Conservation (phyloP, 495 filamentous ascomycete genomes). For the Aspergillus avenaceus region DNA sequence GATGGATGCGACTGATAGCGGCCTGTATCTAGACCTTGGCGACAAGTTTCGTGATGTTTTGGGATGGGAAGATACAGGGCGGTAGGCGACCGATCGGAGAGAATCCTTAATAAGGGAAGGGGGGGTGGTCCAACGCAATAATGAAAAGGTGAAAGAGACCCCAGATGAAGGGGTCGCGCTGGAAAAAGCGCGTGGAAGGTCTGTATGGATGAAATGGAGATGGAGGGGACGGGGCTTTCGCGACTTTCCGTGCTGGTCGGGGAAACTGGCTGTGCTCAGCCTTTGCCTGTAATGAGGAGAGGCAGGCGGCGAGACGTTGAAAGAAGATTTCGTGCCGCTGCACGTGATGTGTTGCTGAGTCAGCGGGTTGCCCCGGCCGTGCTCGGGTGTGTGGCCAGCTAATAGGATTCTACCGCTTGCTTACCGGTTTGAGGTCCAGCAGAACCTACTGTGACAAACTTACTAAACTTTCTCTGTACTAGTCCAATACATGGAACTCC, state of each 20-base stretch:
- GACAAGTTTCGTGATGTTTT: constrained; percentile 36
- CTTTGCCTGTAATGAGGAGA: constrained; percentile 34
- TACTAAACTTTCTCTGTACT: background rate
- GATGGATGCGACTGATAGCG: constrained; percentile 27
- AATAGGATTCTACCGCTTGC: background rate
- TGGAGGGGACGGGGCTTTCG: constrained; percentile 43
- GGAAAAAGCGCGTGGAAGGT: constrained; percentile 32
- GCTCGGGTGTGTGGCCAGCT: background rate
- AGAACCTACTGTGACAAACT: no score
- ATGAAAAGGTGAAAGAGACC: constrained; percentile 17
- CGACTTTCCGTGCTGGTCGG: constrained; percentile 41
- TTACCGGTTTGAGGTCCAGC: background rate
- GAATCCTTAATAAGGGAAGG: constrained; percentile 26
- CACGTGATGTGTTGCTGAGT: constrained; percentile 26
- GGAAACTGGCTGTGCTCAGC: constrained; percentile 40
- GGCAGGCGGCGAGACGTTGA: constrained; percentile 24
- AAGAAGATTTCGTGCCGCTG: constrained; percentile 34
- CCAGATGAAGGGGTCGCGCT: constrained; percentile 25
- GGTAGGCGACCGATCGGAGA: constrained; percentile 24
- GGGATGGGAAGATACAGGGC: constrained; percentile 16
- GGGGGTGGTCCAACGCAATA: constrained; percentile 19
- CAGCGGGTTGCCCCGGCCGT: background rate
- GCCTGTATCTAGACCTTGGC: constrained; percentile 30
- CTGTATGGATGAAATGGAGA: constrained; percentile 43
- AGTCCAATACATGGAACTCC: background rate